Base-by-base conservation (phyloP, 2,329 filamentous ascomycete species). In the Pyrenochaeta sp. region DNA sequence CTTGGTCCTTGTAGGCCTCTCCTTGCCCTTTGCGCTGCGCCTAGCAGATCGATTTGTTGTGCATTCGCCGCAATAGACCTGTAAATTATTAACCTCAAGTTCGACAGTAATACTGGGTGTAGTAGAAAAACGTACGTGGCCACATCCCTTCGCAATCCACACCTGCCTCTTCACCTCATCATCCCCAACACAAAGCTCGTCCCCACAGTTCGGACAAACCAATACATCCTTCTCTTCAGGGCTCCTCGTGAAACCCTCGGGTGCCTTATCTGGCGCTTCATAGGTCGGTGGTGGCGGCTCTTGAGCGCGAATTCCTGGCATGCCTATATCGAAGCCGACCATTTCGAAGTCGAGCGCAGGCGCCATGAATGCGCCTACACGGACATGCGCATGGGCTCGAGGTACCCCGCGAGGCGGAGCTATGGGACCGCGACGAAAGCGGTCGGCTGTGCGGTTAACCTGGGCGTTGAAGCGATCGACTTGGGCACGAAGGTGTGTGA, bases 141-240 rank as follows among this genome's bases (percentile, higher is more conserved):
- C 95, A 75, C 95, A 99, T 50, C 85, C 85, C 78, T 93, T 97
- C 36, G 95, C 84, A 0, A 95, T 90, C 93, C 93, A 98, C 61
- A 98, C 94, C 69, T 97, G 91, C 72, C 91, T 89, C 77, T 96
- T 93, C 34, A 81, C 74, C 28, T 85, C 82, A 24, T 84, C 82
- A 0, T 87, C 87, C 13, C 93, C 91, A 50, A 90, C 88, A 5
- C 92, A 90, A 15, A 99, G 81, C 78, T 98, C 94, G 57, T 91
- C 85, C 19, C 90, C 89, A 69, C 95, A 99, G 57, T 91, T 91
- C 0, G 94, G 91, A 74, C 95, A 99, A 1, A 97, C 84, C 2
- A 94, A 84, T 0, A 91, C 82, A 37, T 91, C 85, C 15, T 92
- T 88, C 36, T 92, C 89, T 39, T 82, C 85, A 0, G 91, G 91